Percentiles rank a stretch among this genome's conserved stretches.
phyloP scores from a whole-genome alignment of 441 rosid genomes.

The Isatis lusitanica region DNA sequence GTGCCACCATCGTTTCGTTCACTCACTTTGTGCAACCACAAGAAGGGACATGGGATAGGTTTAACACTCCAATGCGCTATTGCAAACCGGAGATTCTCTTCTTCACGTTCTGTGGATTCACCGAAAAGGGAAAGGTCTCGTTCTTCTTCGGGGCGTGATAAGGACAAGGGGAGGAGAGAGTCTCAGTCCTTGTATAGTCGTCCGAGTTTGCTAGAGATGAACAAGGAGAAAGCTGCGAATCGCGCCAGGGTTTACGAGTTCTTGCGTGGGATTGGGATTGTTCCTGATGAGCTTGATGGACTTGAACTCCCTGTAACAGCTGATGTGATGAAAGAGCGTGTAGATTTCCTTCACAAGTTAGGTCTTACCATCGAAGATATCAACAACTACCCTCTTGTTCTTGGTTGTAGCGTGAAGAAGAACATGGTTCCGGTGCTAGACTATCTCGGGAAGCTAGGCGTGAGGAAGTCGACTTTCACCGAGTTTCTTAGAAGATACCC shows the following conservation, averaged over 20 bases:
- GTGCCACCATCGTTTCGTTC: slow-evolving; percentile 51
- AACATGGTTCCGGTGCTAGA: slow-evolving; percentile 95
- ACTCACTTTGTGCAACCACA: slow-evolving; percentile 34
- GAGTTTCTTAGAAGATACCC: slow-evolving; percentile 83
- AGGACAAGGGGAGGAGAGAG: slow-evolving; percentile 43
- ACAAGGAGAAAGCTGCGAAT: slow-evolving; percentile 64
- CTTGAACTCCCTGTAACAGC: slow-evolving; percentile 89
- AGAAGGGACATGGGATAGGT: slow-evolving; percentile 33
- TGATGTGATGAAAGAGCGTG: slow-evolving; percentile 82
- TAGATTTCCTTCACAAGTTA: slow-evolving; percentile 75
- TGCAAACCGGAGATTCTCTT: slow-evolving; percentile 48
- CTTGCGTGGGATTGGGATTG: slow-evolving; percentile 62
- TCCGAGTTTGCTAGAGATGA: slow-evolving; percentile 74
- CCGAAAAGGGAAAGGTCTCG: slow-evolving; percentile 38
- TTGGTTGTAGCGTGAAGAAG: slow-evolving; percentile 97
- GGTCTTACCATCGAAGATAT: slow-evolving; percentile 85
- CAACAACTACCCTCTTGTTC: slow-evolving; percentile 87
- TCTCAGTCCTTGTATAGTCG: slow-evolving; percentile 60
- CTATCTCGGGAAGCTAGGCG: slow-evolving; percentile 90
- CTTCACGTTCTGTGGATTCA: slow-evolving; percentile 43
- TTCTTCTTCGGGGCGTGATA: slow-evolving; percentile 20
- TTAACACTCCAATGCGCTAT: slow-evolving; percentile 44
- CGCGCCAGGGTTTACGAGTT: slow-evolving; percentile 80
- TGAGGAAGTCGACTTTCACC: slow-evolving; percentile 77
- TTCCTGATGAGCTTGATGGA: slow-evolving; percentile 92